Base-by-base conservation (phyloP, 169 alveolate species). In the Plasmodium vivax region DNA sequence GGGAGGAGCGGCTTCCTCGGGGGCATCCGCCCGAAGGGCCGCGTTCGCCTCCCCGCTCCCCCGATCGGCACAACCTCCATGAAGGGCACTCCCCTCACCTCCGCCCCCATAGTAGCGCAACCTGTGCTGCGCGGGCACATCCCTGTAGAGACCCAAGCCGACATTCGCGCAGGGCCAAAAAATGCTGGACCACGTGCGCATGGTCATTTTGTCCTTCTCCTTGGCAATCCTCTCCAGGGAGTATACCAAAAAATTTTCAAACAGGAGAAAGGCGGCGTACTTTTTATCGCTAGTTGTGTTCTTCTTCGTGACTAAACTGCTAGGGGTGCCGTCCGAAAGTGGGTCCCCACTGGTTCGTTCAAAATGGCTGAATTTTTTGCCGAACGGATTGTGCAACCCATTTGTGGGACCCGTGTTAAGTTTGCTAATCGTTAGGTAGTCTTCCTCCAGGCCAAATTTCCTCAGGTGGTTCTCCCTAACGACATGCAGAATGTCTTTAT, bases 151-250 rank as follows among this genome's bases (percentile, higher is more conserved):
- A 38, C 94, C 94, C 45, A 88, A 45, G 4, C 94, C 94, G 4
- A 88, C 16, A 80, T 80, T 88, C 30, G 94, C 94, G 82, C 94
- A 88, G 9, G 94, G 72, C 94, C 94, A 88, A 27, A 88, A 88
- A 8, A 88, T 79, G 43, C 83, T 88, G 1, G 94, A 43, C 94
- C 94, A 88, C 10, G 32, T 62, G 9, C 94, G 45, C 94, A 88
- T 88, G 30, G 80, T 88, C 77, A 88, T 79, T 80, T 88, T 88
- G 30, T 77, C 85, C 36, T 36, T 88, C 73, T 88, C 94, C 45
- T 80, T 88, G 2, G 30, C 19, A 58, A 88, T 88, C 68, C 73
- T 88, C 34, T 88, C 72, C 54, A 88, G 72, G 1, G 94, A 88
- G 72, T 79, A 88, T 5, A 43, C 16, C 36, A 88, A 19, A 51